Conservation (phyloP, 2,329 filamentous ascomycete species). For the Pyrenophora graminea region DNA sequence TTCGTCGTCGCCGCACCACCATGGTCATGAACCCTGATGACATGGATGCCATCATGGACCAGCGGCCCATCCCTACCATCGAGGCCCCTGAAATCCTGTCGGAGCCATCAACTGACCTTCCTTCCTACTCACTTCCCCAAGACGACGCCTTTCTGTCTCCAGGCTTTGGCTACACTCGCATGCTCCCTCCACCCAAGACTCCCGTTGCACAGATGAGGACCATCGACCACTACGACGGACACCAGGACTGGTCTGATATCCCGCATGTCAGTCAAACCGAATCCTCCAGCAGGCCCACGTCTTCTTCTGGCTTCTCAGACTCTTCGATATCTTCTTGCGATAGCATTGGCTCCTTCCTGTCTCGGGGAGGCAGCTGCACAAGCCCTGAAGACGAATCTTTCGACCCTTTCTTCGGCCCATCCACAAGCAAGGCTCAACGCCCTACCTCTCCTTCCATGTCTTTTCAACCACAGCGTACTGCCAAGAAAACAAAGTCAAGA, state of each 20-base stretch:
- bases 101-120: conserved; percentile 31
- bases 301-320: conserved; percentile 63
- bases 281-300: conserved; percentile 59
- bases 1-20: conserved; percentile 52
- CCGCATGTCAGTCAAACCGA: conserved; percentile 44
- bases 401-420: conserved; percentile 59
- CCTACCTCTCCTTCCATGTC: conserved; percentile 39
- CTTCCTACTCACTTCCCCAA: conserved; percentile 27
- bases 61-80: conserved; percentile 54
- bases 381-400: conserved; percentile 63
- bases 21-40: conserved; percentile 32
- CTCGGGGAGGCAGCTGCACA: conserved; percentile 63
- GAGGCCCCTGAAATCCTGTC: conserved; percentile 51
- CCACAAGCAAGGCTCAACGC: conserved; percentile 31
- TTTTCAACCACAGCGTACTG: conserved; percentile 30
- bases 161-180: conserved; percentile 39
- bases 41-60: conserved; percentile 32
- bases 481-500: conserved; percentile 51
- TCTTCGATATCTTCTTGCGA: conserved; percentile 65
- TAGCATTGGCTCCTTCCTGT: conserved; percentile 61
- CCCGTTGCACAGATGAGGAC: conserved; percentile 50
- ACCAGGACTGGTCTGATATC: conserved; percentile 41
- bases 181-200: conserved; percentile 55
- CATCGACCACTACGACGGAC: conserved; percentile 32
- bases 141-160: conserved; percentile 52